Conservation (phyloP, 1,284 basidiomycete species). For the Gymnopus androsaceus region DNA sequence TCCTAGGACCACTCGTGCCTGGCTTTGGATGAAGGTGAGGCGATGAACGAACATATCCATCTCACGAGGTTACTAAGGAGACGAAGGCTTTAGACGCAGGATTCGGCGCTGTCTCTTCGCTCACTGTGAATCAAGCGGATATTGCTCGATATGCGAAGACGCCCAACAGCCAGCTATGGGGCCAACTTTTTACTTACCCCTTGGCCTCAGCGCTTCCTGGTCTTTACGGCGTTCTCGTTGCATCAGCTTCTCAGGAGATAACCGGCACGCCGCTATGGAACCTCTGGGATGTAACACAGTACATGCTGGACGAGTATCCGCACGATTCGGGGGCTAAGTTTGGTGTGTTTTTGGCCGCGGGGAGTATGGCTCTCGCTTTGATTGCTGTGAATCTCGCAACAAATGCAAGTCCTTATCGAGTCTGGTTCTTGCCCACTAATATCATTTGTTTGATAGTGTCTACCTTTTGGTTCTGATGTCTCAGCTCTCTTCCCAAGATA, state of each 20-base stretch:
- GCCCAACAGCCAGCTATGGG: constrained; percentile 24
- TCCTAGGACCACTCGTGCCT: constrained; percentile 12
- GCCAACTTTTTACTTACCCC: constrained; percentile 25
- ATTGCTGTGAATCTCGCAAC: constrained; percentile 26
- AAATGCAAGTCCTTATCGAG: constrained; percentile 20
- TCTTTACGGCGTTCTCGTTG: constrained; percentile 28
- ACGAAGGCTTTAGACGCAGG: constrained; percentile 28
- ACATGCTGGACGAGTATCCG: constrained; percentile 21
- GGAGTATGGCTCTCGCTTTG: constrained; percentile 25
- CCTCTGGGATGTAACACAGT: constrained; percentile 19
- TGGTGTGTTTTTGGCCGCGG: constrained; percentile 24
- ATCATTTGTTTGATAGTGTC: constrained; percentile 7
- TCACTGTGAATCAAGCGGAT: constrained; percentile 29
- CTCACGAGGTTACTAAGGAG: too few relatives aligned
- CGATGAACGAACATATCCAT: too few relatives aligned
- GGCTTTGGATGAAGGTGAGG: constrained; percentile 25
- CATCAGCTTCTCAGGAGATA: constrained; percentile 19
- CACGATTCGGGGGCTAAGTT: constrained; percentile 20
- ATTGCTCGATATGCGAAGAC: constrained; percentile 28
- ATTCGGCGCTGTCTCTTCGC: constrained; percentile 24
- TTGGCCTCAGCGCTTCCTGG: constrained; percentile 26
- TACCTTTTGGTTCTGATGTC: constrained; percentile 28
- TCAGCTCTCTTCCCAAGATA: constrained; percentile 26
- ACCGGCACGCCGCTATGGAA: constrained; percentile 19
- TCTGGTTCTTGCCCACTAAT: neutral